Evolutionary conservation across 768 basidiomycete species (phyloP), one percentile per base, ranked within the genome.

Genomic region (Cystobasidium tubakii): DNA sequence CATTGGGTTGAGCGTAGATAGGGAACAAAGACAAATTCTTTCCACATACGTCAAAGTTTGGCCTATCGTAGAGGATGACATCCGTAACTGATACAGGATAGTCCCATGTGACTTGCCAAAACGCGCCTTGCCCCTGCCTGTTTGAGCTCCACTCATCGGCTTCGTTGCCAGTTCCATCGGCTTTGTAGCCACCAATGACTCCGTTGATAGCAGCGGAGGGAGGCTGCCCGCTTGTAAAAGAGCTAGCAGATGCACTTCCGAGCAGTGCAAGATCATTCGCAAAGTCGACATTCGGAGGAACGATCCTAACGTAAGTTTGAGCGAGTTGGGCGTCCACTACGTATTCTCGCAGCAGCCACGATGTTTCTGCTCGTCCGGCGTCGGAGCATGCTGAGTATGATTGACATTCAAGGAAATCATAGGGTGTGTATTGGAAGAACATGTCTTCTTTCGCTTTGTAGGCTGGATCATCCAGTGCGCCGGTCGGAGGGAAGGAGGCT

Each of bases 41-140:
- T 50, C 46, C 46, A 50, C 46, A 9, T 19, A 50, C 46, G 21
- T 50, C 46, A 19, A 50, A 50, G n/a, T 50, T 50, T n/a, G 46
- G 46, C n/a, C 46, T 50, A 21, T 50, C 46, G n/a, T 50, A 50
- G 3, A 50, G 46, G 12, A 50, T 50, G 46, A 50, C 21, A 21
- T 50, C 46, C 46, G 46, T 50, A 57, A 77, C 62, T 1, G 74
- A 73, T 27, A 66, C 33, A 10, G 70, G 46, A 25, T 46, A 1
- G 12, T 1, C 15, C 57, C 57, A 72, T 0, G 7, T 34, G 21
- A 72, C 31, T 46, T 15, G n/a, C 29, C 60, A 10, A 42, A 44
- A 72, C 1, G 70, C 60, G 6, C 70, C 70, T 0, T 15, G 57
- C 1, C 60, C 42, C 7, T 62, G 43, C 1, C 21, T 12, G 46